Evolutionary conservation across 106 monocot genomes (phyloP).

Genomic region (Ottelia alismoides): DNA sequence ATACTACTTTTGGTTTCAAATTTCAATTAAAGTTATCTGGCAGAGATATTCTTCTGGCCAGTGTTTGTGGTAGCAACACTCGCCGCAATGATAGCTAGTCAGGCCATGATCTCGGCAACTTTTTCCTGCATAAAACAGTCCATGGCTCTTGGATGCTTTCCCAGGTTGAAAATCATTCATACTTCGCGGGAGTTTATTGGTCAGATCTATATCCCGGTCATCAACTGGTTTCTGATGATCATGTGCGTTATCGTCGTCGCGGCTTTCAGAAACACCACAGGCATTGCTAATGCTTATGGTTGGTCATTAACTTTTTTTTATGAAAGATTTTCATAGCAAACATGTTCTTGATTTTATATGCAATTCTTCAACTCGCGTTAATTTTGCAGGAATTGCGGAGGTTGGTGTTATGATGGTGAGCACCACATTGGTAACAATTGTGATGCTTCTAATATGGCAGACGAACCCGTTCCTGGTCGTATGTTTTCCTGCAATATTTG

Average conservation of each 20-base stretch:
- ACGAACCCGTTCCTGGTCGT: slow-evolving; percentile 59
- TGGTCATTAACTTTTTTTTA: neutral
- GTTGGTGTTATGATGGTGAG: slow-evolving; percentile 89
- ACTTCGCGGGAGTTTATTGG: slow-evolving; percentile 76
- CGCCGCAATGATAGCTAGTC: slow-evolving; percentile 92
- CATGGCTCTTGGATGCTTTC: slow-evolving; percentile 94
- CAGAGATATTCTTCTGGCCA: slow-evolving; percentile 76
- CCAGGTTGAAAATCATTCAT: slow-evolving; percentile 71
- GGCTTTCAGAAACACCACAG: slow-evolving; percentile 70
- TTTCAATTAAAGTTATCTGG: no score
- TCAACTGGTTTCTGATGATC: slow-evolving; percentile 92
- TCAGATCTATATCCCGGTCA: slow-evolving; percentile 82
- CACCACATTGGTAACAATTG: slow-evolving; percentile 70
- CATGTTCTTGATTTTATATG: neutral
- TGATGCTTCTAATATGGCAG: slow-evolving; percentile 94
- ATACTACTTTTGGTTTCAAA: no score
- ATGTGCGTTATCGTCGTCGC: slow-evolving; percentile 86
- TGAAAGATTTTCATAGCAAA: neutral
- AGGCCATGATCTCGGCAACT: slow-evolving; percentile 94
- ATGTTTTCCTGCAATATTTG: slow-evolving; percentile 62
- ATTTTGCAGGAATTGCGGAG: slow-evolving; percentile 63
- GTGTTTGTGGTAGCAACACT: slow-evolving; percentile 82
- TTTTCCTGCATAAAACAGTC: slow-evolving; percentile 96
- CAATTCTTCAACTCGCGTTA: neutral
- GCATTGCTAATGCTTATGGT: slow-evolving; percentile 97